Evolutionary conservation across 2,329 filamentous ascomycete species (phyloP), one percentile per base, ranked within the genome.

Genomic region (Knoxdaviesia capensis): DNA sequence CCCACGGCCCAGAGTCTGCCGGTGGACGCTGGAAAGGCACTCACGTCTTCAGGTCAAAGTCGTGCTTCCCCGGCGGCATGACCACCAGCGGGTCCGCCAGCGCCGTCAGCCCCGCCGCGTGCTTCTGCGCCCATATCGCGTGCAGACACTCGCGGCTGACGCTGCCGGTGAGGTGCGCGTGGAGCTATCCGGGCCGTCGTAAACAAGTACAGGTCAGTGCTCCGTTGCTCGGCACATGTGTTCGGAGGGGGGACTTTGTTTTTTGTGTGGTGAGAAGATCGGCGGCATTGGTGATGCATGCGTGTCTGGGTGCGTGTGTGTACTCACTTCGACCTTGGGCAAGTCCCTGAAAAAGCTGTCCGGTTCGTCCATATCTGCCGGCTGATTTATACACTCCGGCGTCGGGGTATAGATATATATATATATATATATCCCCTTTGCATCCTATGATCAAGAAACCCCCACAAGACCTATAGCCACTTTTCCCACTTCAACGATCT

Each of bases 81-180:
- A 75, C 70, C 1, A 72, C 50, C 10, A 81, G 57, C 1, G 83
- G 83, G 51, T 90, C 81, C 40, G 74, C 64, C 1, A 87, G 60
- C 7, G 64, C 54, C 3, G 74, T 68, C 28, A 63, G 53, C 5
- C 66, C 62, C 6, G 67, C 58, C 4, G 60, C 59, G 45, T 69
- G 72, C 54, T 77, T 81, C 43, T 56, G 56, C 39, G 61, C 50
- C 81, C 83, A 90, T 53, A 88, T 74, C 34, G 82, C 69, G 53
- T 85, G 80, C 2, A 90, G 71, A 46, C 73, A 77, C 51, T 73
- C 61, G 32, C 78, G 72, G 53, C 72, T 79, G 55, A 90, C 83
- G 56, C 79, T 85, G 42, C 83, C 82, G 36, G 75, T 82, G 38
- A 90, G 66, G 57, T 90, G 82, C 47, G 83, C 82, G 52, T 90